Base-by-base conservation (phyloP, 1,139 yeast genomes). In the Geotrichum siamense region DNA sequence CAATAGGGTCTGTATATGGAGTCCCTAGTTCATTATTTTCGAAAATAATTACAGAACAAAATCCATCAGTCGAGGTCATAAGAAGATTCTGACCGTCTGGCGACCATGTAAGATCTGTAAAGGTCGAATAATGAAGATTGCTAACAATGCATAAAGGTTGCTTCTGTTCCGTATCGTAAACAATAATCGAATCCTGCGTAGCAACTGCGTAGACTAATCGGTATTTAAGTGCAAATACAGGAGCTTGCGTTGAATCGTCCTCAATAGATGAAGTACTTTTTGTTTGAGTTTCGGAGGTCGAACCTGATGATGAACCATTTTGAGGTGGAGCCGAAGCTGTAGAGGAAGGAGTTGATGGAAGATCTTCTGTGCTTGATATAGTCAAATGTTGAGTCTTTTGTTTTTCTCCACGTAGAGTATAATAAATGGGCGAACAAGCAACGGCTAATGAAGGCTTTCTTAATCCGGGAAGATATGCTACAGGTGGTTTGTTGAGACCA, bases 1-100 rank as follows among this genome's bases (percentile, higher is more conserved):
- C 31, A 2, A 41, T 31, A 4, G 51, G 38, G 3, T 46, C 52
- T 3, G 47, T 44, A 36, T 57, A 59, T 1, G 48, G 55, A 30
- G 62, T 68, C 1, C 94, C 94, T 41, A 84, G 71, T 17, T 72
- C 70, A 1, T 64, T 72, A 1, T 62, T 59, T 2, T 71, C 73
- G 47, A 84, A 76, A 4, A 66, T 62, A 2, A 86, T 62, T 32
- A 73, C 72, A 0, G 96, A 82, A 55, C 96, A 84, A 57, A 86
- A 89, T 19, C 98, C 98, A 62, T 93, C 99, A 0, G 94, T 82
- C 0, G 96, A 84, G n/a, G 94, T 78, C 26, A 82, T 72, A 51
- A 89, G 68, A 22, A 91, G 63, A 15, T 75, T 67, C n/a, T 65
- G 64, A 0, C 97, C 98, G 59, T 83, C 86, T 2, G 67, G 64